These are phyloP conservation scores for Clavariopsis aquatica DNA, from an alignment of 495 filamentous ascomycete genomes.

Conservation along the genomic window DNA sequence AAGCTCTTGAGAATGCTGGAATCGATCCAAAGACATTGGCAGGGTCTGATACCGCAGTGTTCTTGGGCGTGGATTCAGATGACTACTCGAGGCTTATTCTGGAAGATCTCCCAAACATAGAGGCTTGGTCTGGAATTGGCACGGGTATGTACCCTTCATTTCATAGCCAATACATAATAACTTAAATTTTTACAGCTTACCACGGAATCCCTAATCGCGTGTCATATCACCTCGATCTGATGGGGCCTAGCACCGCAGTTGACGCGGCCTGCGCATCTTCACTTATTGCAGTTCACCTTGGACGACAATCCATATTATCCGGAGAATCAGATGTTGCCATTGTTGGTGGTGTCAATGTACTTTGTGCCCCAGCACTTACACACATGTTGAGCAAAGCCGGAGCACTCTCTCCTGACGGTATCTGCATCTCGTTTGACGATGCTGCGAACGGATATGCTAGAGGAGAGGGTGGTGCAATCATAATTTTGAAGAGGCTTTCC, in stretches of 20 bases:
- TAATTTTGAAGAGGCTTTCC: slow-evolving; percentile 45
- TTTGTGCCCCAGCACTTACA: background rate
- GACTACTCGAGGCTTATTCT: background rate
- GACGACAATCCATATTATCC: background rate
- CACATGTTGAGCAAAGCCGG: background rate
- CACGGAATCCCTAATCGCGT: slow-evolving; percentile 7
- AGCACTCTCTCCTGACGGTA: background rate
- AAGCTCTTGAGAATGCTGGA: slow-evolving; percentile 19
- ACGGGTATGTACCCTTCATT: too few relatives aligned
- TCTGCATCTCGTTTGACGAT: slow-evolving; percentile 41
- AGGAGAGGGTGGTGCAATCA: slow-evolving; percentile 49
- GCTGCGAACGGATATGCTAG: slow-evolving; percentile 50
- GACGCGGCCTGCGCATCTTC: slow-evolving; percentile 16
- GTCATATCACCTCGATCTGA: slow-evolving; percentile 10
- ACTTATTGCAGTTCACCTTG: slow-evolving; percentile 3
- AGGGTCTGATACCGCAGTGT: slow-evolving; percentile 16
- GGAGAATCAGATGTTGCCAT: slow-evolving; percentile 13
- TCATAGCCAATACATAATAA: too few relatives aligned
- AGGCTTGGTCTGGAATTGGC: background rate
- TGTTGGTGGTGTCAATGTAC: slow-evolving; percentile 14
- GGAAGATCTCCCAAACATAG: background rate
- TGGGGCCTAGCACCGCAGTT: slow-evolving; percentile 14
- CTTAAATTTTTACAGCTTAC: too few relatives aligned
- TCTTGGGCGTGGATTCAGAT: slow-evolving; percentile 5
- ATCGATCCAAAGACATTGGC: background rate